These are phyloP conservation scores for Saccharomyces hybrid DNA, from an alignment of 1,139 yeast genomes.

Conservation along the genomic window DNA sequence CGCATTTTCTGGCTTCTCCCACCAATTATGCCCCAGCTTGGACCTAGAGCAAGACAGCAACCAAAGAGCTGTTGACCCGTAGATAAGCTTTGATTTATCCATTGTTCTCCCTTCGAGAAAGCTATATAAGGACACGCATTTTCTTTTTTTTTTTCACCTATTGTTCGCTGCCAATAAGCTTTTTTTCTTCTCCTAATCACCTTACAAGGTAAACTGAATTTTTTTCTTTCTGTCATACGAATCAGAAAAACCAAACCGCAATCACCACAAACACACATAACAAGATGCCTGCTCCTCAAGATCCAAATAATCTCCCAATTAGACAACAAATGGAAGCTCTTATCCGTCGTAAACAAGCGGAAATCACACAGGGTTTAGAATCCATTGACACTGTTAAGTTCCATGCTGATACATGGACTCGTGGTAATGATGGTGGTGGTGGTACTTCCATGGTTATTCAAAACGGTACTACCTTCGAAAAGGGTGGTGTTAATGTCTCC, in stretches of 20 bases:
- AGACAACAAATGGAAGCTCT: conserved; percentile 77
- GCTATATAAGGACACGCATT: background rate
- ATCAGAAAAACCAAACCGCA: background rate
- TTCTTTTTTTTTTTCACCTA: background rate
- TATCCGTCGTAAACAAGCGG: conserved; percentile 69
- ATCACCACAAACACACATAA: background rate
- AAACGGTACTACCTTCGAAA: conserved; percentile 83
- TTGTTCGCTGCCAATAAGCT: background rate
- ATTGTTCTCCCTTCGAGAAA: background rate
- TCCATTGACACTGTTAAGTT: conserved; percentile 48
- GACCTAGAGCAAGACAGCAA: background rate
- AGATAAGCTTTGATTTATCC: background rate
- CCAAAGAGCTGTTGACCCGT: background rate
- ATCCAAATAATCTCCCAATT: conserved; percentile 33
- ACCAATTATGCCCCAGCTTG: background rate
- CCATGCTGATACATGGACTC: conserved; percentile 70
- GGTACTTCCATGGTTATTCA: conserved; percentile 88
- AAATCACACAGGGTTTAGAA: conserved; percentile 71
- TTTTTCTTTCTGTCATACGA: background rate
- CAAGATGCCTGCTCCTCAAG: conserved; percentile 29
- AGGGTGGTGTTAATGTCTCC: conserved; percentile 91
- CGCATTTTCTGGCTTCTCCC: background rate
- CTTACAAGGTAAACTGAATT: no score
- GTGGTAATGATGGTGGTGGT: conserved; percentile 83
- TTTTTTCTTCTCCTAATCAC: no score